Evolutionary conservation across 2,329 filamentous ascomycete species (phyloP).

Genomic region (Ascochyta lentis): DNA sequence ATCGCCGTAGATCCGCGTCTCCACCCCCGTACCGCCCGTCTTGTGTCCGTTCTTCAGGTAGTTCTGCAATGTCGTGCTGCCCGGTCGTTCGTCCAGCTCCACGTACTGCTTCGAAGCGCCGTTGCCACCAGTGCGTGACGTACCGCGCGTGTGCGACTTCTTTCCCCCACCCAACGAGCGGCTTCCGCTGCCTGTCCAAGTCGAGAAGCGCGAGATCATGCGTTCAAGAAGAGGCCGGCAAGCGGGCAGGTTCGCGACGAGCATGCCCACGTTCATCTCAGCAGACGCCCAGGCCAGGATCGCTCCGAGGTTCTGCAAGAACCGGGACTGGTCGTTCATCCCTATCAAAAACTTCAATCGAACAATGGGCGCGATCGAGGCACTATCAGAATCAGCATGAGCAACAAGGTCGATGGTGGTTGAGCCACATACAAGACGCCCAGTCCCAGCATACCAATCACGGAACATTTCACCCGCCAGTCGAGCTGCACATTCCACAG

Average conservation of each 20-base stretch:
- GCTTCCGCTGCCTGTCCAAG: conserved; percentile 14
- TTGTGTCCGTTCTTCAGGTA: conserved; percentile 8
- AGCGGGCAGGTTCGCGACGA: conserved; percentile 21
- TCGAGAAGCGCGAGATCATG: conserved; percentile 11
- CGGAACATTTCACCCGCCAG: conserved; percentile 55
- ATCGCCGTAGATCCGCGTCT: conserved; percentile 22
- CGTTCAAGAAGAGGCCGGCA: conserved; percentile 20
- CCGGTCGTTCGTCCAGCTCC: conserved; percentile 16
- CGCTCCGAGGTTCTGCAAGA: conserved; percentile 18
- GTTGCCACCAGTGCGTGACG: not conserved
- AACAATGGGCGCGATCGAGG: conserved; percentile 22
- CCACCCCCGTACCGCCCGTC: conserved; percentile 8
- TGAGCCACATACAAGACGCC: conserved; percentile 11
- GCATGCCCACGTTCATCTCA: conserved; percentile 23
- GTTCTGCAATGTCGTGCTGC: conserved; percentile 11
- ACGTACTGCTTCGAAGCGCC: conserved; percentile 13
- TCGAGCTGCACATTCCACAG: conserved; percentile 62
- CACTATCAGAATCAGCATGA: conserved; percentile 3
- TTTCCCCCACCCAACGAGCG: conserved; percentile 5
- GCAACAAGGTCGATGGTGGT: too few species aligned
- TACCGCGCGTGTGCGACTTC: conserved; percentile 6
- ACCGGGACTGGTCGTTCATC: conserved; percentile 16
- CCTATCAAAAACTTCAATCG: conserved; percentile 21
- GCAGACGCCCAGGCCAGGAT: conserved; percentile 20
- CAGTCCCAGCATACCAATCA: conserved; percentile 41